These are phyloP conservation scores for Calonectria naviculata DNA, from an alignment of 2,329 filamentous ascomycete species.

Conservation along the genomic window DNA sequence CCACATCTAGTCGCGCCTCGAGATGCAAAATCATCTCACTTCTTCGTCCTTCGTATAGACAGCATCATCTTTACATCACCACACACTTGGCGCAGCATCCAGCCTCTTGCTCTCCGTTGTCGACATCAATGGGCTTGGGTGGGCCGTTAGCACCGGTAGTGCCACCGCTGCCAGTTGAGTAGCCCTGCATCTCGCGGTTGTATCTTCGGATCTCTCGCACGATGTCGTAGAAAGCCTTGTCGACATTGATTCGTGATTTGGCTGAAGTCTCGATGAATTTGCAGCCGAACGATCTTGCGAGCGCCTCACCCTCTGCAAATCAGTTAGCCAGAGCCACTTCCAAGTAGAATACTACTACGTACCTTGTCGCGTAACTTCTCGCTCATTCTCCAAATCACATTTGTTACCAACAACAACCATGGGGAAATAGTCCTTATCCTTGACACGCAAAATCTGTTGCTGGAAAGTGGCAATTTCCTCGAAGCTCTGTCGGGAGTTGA, in stretches of 20 bases:
- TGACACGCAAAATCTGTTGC: constrained; percentile 97
- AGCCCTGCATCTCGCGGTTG: constrained; percentile 97
- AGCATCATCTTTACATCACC: constrained; percentile 76
- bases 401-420: constrained; percentile 99
- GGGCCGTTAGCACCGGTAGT: constrained; percentile 71
- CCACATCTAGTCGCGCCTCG: constrained; percentile 17
- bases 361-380: constrained; percentile 94
- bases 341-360: constrained; percentile 46
- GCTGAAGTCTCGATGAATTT: constrained; percentile 99
- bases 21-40: constrained; percentile 23
- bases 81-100: constrained; percentile 90
- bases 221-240: constrained; percentile 98
- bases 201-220: constrained; percentile 98
- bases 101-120: constrained; percentile 72
- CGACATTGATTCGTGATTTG: constrained; percentile 97
- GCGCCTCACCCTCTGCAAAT: constrained; percentile 82
- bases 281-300: constrained; percentile 91
- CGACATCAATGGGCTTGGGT: constrained; percentile 82
- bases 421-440: constrained; percentile 99
- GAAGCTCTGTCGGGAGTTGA: constrained; percentile 96
- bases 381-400: constrained; percentile 95
- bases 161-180: constrained; percentile 77
- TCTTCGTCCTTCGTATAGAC: constrained; percentile 23
- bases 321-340: constrained; percentile 22
- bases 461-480: constrained; percentile 99